Conservation (phyloP, 805 yeast genomes). For the Candida patagonica region DNA sequence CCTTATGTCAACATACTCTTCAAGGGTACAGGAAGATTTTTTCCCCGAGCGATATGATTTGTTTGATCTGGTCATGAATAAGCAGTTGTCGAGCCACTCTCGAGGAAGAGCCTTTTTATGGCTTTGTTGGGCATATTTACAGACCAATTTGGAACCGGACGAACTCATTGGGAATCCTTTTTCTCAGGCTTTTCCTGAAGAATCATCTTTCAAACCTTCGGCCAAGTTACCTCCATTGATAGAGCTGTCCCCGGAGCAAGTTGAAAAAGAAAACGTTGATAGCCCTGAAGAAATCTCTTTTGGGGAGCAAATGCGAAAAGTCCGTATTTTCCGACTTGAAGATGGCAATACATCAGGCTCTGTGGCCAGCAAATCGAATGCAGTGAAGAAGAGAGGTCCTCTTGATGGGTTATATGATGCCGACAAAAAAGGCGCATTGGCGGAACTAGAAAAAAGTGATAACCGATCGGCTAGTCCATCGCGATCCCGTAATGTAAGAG, state of each 20-base stretch:
- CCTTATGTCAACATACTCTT: conserved; percentile 53
- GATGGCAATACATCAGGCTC: conserved; percentile 6
- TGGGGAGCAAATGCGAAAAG: conserved; percentile 34
- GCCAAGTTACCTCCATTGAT: conserved; percentile 33
- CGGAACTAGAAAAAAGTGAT: not conserved
- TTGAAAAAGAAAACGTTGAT: conserved; percentile 34
- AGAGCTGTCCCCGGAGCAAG: conserved; percentile 22
- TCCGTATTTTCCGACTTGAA: conserved; percentile 30
- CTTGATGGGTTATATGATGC: not conserved
- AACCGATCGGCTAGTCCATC: conserved; percentile 1
- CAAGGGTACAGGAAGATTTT: conserved; percentile 39
- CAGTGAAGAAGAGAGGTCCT: not conserved
- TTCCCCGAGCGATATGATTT: conserved; percentile 39
- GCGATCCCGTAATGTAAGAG: conserved; percentile 6
- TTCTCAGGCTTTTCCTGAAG: conserved; percentile 22
- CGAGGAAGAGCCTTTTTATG: conserved; percentile 72
- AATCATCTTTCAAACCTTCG: conserved; percentile 21
- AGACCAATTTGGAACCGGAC: conserved; percentile 52
- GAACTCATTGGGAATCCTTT: conserved; percentile 52
- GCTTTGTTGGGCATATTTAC: conserved; percentile 73
- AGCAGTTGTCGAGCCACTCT: conserved; percentile 49
- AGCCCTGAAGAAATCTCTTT: conserved; percentile 35
- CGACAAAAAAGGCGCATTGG: not conserved
- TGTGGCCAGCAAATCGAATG: not conserved
- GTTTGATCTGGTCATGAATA: conserved; percentile 64